Conservation (phyloP, 75 land plant species). For the Sequoia sempervirens region DNA sequence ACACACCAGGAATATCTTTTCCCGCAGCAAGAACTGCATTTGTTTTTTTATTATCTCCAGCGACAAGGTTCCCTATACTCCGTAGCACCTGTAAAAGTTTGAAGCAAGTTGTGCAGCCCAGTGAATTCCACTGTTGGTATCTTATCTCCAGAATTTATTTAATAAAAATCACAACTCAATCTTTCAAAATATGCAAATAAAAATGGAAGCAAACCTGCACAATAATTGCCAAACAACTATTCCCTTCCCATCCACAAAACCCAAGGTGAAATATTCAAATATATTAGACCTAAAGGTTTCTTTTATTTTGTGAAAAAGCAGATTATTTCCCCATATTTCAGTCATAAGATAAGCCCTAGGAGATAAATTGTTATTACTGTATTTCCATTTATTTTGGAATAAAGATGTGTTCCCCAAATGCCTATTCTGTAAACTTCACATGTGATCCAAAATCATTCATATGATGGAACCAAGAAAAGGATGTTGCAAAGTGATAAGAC, state of each 20-base stretch:
- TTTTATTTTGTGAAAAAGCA: not conserved
- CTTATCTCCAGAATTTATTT: not conserved
- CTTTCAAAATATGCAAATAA: not conserved
- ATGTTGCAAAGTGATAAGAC: not conserved
- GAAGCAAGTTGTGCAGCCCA: not conserved
- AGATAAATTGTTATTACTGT: not conserved
- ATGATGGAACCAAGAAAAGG: not conserved
- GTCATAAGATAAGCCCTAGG: not conserved
- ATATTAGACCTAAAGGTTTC: not conserved
- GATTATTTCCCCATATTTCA: not conserved
- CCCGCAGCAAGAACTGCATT: constrained; percentile 59
- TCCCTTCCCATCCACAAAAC: not conserved
- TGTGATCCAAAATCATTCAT: not conserved
- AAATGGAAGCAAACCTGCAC: not conserved
- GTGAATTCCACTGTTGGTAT: not conserved
- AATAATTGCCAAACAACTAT: not conserved
- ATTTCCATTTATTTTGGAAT: not conserved
- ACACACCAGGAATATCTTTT: constrained; percentile 56
- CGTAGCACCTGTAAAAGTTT: constrained; percentile 61
- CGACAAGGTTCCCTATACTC: constrained; percentile 86
- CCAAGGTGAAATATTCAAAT: not conserved
- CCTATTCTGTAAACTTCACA: not conserved
- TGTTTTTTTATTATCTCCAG: constrained; percentile 55
- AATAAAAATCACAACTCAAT: not conserved
- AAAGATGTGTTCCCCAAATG: not conserved